Conservation (phyloP, 2,329 filamentous ascomycete species). For the Purpureocillium takamizusanense region DNA sequence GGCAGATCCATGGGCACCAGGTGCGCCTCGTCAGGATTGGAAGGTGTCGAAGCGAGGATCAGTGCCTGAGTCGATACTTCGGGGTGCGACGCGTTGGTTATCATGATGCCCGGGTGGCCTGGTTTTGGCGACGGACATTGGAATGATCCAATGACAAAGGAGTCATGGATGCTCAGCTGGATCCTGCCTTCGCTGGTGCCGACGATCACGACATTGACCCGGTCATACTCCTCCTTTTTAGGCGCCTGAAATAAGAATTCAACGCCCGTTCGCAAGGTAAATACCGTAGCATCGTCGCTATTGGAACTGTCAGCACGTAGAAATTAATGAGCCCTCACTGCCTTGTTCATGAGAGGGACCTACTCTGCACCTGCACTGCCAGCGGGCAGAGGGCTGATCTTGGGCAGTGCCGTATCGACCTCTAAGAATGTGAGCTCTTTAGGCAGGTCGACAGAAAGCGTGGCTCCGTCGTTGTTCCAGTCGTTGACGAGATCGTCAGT, state of each 20-base stretch:
- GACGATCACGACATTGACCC: slow-evolving; percentile 71
- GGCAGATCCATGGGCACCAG: slow-evolving; percentile 75
- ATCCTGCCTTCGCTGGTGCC: slow-evolving; percentile 63
- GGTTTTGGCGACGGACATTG: slow-evolving; percentile 30
- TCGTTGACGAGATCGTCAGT: slow-evolving; percentile 8
- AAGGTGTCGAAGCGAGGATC: slow-evolving; percentile 37
- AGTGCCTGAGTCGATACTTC: slow-evolving; percentile 69
- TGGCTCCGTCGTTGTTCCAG: slow-evolving; percentile 4
- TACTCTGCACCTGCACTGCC: slow-evolving; percentile 54
- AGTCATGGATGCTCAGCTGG: slow-evolving; percentile 77
- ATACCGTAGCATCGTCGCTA: slow-evolving; percentile 49
- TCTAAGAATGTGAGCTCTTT: slow-evolving; percentile 66
- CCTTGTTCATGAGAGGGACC: slow-evolving; percentile 20
- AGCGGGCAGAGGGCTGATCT: slow-evolving; percentile 59
- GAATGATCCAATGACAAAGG: slow-evolving; percentile 67
- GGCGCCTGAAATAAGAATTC: slow-evolving; percentile 60
- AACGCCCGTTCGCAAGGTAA: slow-evolving; percentile 60
- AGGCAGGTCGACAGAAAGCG: slow-evolving; percentile 47
- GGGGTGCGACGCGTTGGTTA: slow-evolving; percentile 62
- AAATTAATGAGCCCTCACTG: neutral
- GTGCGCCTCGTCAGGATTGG: slow-evolving; percentile 26
- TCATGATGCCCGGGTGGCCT: slow-evolving; percentile 23
- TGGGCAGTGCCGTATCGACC: slow-evolving; percentile 66
- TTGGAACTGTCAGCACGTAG: slow-evolving; percentile 8
- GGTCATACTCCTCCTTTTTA: slow-evolving; percentile 56